These are phyloP conservation scores for Pythium biforme DNA, from an alignment of 352 stramenopile species.

Conservation along the genomic window DNA sequence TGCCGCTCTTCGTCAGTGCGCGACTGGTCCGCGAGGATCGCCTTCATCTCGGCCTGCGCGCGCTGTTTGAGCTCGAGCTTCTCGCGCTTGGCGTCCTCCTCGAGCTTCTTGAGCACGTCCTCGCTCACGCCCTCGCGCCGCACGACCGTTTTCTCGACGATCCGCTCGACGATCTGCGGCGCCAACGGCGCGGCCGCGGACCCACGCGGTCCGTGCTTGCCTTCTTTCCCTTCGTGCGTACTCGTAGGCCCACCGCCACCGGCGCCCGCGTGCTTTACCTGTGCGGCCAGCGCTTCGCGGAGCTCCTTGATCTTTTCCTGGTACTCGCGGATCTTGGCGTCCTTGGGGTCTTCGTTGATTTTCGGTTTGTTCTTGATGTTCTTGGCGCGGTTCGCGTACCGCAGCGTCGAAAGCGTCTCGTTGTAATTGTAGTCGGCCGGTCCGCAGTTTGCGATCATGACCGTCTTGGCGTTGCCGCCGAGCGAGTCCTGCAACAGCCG, in stretches of 20 bases:
- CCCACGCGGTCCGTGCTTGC: not conserved
- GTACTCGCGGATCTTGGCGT: constrained; percentile 96
- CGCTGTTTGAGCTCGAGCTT: constrained; percentile 72
- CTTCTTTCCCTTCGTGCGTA: constrained; percentile 15
- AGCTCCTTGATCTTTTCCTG: constrained; percentile 91
- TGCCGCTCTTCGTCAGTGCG: constrained; percentile 87
- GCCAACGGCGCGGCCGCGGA: not conserved
- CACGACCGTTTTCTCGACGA: constrained; percentile 78
- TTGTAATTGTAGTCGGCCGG: constrained; percentile 98
- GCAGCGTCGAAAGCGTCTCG: constrained; percentile 91
- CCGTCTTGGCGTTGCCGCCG: constrained; percentile 97
- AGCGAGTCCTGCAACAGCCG: constrained; percentile 96
- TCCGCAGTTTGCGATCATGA: constrained; percentile 98
- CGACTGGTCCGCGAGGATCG: constrained; percentile 79
- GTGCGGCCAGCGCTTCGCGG: constrained; percentile 47
- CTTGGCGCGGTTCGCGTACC: constrained; percentile 98
- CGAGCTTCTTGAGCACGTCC: constrained; percentile 73
- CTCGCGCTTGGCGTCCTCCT: constrained; percentile 72
- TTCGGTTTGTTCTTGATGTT: constrained; percentile 99
- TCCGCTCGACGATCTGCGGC: constrained; percentile 53
- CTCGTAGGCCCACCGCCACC: constrained; percentile 26
- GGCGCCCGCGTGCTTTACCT: constrained; percentile 42
- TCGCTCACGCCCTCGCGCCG: constrained; percentile 72
- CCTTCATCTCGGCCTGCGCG: constrained; percentile 80
- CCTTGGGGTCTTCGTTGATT: constrained; percentile 98